Evolutionary conservation across 495 filamentous ascomycete genomes (phyloP).

Genomic region (Daldinia decipiens): DNA sequence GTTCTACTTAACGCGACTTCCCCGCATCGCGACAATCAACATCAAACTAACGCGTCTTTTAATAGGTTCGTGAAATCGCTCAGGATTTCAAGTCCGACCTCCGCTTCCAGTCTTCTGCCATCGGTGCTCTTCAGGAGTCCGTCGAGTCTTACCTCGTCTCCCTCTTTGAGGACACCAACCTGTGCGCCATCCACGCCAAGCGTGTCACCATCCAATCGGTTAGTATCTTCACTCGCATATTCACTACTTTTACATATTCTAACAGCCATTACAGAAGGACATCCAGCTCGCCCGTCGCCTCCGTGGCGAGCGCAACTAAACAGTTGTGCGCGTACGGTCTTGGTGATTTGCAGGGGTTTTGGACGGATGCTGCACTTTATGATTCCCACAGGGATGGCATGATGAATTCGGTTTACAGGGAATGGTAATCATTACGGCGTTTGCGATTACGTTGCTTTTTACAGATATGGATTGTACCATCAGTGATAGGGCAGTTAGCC

Average conservation of each 20-base stretch:
- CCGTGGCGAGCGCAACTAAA: constrained; percentile 87
- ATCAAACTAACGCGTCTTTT: constrained; percentile 49
- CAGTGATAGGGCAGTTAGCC: constrained; percentile 36
- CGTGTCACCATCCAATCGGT: constrained; percentile 90
- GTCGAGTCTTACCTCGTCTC: constrained; percentile 99
- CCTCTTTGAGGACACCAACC: constrained; percentile 99
- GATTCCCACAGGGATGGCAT: constrained; percentile 50
- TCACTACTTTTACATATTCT: constrained; percentile 40
- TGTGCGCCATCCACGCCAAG: constrained; percentile 99
- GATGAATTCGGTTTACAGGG: constrained; percentile 50
- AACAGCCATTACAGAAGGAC: constrained; percentile 74
- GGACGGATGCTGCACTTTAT: constrained; percentile 36
- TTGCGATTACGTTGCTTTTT: constrained; percentile 51
- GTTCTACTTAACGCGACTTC: constrained; percentile 16
- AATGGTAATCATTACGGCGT: constrained; percentile 55
- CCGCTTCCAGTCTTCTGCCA: constrained; percentile 99
- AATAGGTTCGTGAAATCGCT: constrained; percentile 92
- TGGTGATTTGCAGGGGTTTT: constrained; percentile 44
- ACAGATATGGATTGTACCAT: constrained; percentile 48
- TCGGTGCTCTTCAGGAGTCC: constrained; percentile 99
- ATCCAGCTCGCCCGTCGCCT: constrained; percentile 97
- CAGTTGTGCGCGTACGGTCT: neutral
- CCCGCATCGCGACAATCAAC: constrained; percentile 21
- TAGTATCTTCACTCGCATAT: constrained; percentile 37
- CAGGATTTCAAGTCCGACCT: constrained; percentile 99